phyloP scores from a whole-genome alignment of 305 asterid genomes.

The Petunia hybrid region DNA sequence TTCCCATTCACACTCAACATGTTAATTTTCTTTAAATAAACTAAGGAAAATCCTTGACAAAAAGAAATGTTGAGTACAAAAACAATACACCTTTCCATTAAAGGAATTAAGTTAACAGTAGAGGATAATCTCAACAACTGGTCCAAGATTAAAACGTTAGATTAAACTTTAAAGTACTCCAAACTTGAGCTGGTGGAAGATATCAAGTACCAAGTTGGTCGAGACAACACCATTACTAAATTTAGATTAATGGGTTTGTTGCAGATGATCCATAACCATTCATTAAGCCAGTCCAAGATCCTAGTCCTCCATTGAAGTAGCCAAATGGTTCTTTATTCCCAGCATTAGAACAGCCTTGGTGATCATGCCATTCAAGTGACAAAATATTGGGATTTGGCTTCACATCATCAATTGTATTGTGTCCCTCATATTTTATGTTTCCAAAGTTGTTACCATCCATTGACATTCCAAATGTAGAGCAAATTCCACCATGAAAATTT shows the following conservation, averaged over 20 bases:
- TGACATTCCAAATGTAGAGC: conserved; percentile 52
- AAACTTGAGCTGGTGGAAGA: no score
- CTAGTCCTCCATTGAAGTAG: conserved; percentile 63
- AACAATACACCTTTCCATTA: neutral
- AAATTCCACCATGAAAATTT: conserved; percentile 30
- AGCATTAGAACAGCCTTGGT: conserved; percentile 45
- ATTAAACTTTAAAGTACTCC: neutral
- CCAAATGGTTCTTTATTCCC: conserved; percentile 59
- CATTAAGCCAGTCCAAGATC: conserved; percentile 86
- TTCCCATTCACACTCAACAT: neutral
- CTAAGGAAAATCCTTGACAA: conserved; percentile 17
- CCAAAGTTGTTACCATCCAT: conserved; percentile 35
- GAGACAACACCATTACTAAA: no score
- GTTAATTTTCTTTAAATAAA: conserved; percentile 11
- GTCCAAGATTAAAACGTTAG: neutral
- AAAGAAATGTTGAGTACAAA: neutral
- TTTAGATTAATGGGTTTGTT: conserved; percentile 61
- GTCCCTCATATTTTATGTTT: conserved; percentile 38
- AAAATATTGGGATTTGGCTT: conserved; percentile 72
- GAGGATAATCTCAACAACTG: conserved; percentile 14
- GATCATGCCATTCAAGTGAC: conserved; percentile 83
- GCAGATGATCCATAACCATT: conserved; percentile 78
- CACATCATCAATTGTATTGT: conserved; percentile 45
- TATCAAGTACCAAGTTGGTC: no score
- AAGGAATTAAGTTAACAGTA: neutral